Percentiles rank a stretch among this genome's conserved stretches.
Conservation (phyloP, 768 basidiomycete species). For the Trametopsis cervina region DNA sequence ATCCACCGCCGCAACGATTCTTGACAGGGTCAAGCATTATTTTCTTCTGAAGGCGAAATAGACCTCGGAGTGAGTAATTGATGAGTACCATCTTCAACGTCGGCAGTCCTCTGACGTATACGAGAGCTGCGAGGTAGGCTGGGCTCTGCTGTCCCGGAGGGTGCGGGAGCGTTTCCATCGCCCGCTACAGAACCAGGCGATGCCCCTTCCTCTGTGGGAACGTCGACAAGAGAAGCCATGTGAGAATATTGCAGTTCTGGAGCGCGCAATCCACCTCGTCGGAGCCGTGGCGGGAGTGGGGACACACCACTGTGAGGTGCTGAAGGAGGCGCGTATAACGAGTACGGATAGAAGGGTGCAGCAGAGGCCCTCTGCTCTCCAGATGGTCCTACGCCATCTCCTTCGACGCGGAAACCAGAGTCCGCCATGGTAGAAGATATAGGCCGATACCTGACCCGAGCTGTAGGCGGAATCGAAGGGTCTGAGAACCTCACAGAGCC, state of each 20-base stretch:
- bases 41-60: slow-evolving; percentile 6
- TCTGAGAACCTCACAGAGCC: slow-evolving; percentile 15
- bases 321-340: slow-evolving; percentile 10
- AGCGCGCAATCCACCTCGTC: slow-evolving; percentile 60
- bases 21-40: neutral
- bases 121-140: neutral
- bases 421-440: no score
- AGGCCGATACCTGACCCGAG: no score
- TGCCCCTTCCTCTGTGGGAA: no score
- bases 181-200: neutral
- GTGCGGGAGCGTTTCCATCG: neutral
- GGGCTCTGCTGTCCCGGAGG: neutral
- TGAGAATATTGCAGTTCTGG: slow-evolving; percentile 54
- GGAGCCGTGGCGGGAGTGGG: slow-evolving; percentile 39
- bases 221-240: no score
- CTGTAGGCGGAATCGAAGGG: no score
- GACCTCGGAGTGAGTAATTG: slow-evolving; percentile 12
- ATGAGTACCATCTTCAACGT: neutral
- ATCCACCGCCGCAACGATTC: no score
- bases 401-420: slow-evolving; percentile 6
- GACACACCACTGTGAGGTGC: neutral
- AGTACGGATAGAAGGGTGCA: slow-evolving; percentile 21
- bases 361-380: slow-evolving; percentile 7
- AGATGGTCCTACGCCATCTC: neutral
- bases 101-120: neutral